Conservation (phyloP, 2,329 filamentous ascomycete species). For the Spiromastix sp. region DNA sequence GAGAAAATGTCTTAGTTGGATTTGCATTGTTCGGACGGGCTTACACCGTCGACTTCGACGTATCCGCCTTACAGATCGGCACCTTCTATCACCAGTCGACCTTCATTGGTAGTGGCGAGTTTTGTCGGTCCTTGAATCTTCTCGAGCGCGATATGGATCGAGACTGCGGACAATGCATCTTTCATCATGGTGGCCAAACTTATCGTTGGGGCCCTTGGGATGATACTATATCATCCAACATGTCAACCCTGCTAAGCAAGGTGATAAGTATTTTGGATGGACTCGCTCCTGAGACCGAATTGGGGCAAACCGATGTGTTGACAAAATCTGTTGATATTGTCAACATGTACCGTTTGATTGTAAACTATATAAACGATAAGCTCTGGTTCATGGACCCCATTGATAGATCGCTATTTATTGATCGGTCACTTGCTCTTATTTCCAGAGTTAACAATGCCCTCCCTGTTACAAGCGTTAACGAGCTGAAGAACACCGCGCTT, state of each 20-base stretch:
- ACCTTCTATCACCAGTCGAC: constrained; percentile 48
- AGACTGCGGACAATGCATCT: constrained; percentile 25
- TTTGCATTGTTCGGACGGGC: constrained; percentile 39
- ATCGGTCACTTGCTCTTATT: constrained; percentile 25
- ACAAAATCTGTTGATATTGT: constrained; percentile 9
- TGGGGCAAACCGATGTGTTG: constrained; percentile 5
- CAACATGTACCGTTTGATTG: constrained; percentile 30
- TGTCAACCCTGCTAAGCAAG: constrained; percentile 27
- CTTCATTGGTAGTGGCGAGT: constrained; percentile 48
- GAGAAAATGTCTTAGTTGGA: constrained; percentile 20
- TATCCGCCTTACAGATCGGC: constrained; percentile 38
- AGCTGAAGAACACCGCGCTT: constrained; percentile 7
- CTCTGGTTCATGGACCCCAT: constrained; percentile 45
- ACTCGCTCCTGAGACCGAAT: constrained; percentile 1
- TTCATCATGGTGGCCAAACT: constrained; percentile 25
- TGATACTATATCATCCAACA: constrained; percentile 41
- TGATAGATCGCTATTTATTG: constrained; percentile 40
- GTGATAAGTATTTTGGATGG: constrained; percentile 19
- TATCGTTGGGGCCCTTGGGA: constrained; percentile 46
- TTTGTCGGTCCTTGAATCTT: constrained; percentile 36
- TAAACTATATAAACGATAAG: constrained; percentile 39
- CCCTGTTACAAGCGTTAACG: constrained; percentile 4
- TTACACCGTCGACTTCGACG: constrained; percentile 45
- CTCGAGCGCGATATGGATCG: constrained; percentile 34
- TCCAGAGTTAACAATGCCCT: constrained; percentile 28